phyloP scores from a whole-genome alignment of 192 early-diverging fungal species.

The Geranomyces michiganensis region DNA sequence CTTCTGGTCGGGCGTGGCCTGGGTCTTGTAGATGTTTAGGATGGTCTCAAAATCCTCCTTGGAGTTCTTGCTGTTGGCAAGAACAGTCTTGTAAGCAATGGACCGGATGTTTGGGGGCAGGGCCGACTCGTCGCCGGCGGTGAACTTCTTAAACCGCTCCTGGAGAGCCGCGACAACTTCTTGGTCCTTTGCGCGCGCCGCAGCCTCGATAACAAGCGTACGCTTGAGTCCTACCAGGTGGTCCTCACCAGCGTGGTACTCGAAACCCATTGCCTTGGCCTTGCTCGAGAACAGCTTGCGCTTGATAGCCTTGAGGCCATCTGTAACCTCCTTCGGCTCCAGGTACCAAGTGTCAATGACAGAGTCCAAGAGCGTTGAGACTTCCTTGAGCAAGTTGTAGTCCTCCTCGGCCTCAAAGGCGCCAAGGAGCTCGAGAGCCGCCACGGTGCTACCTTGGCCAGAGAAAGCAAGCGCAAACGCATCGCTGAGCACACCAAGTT shows the following conservation, averaged over 20 bases:
- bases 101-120: conserved; percentile 66
- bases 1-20: conserved; percentile 49
- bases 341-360: conserved; percentile 70
- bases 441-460: conserved; percentile 76
- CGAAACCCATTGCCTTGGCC: conserved; percentile 76
- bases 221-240: conserved; percentile 76
- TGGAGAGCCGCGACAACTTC: conserved; percentile 61
- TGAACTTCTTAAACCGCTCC: conserved; percentile 67
- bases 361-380: conserved; percentile 63
- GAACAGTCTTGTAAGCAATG: conserved; percentile 72
- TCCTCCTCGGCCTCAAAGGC: conserved; percentile 76
- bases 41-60: conserved; percentile 45
- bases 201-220: conserved; percentile 70
- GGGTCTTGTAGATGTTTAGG: conserved; percentile 43
- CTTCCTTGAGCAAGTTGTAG: conserved; percentile 68
- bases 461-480: conserved; percentile 74
- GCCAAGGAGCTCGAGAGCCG: conserved; percentile 73
- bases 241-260: conserved; percentile 70
- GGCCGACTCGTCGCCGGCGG: conserved; percentile 64
- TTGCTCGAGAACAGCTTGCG: conserved; percentile 76
- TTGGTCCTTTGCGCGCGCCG: conserved; percentile 70
- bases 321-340: conserved; percentile 59
- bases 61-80: conserved; percentile 43
- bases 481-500: conserved; percentile 83
- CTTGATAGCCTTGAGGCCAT: conserved; percentile 68